A percentile compares a stretch with the other conserved stretches of the same genome.
Evolutionary conservation across 352 stramenopile species (phyloP).

Genomic region (Phytophthora litchii): DNA sequence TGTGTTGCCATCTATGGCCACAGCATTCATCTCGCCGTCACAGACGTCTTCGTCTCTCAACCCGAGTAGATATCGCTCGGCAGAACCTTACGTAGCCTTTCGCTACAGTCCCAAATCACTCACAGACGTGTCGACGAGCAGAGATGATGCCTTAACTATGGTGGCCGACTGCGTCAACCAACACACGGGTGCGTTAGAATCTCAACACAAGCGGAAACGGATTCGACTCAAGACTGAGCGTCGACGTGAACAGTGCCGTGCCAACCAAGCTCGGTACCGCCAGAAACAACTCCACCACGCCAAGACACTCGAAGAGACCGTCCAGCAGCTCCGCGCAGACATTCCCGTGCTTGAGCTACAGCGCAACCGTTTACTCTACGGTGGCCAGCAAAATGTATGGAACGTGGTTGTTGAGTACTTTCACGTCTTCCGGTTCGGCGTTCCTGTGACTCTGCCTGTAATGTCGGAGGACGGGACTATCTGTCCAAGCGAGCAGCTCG

Average conservation of each 20-base stretch:
- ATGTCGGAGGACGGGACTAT: neutral
- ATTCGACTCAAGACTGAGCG: conserved; percentile 33
- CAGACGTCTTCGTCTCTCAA: neutral
- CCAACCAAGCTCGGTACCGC: conserved; percentile 43
- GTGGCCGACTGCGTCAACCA: neutral
- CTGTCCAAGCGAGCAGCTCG: neutral
- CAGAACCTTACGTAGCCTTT: neutral
- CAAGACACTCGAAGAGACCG: conserved; percentile 19
- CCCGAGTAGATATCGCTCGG: neutral
- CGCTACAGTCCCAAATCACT: neutral
- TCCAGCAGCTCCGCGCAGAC: conserved; percentile 21
- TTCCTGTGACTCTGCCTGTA: conserved; percentile 1
- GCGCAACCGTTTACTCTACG: conserved; percentile 25
- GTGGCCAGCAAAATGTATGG: conserved; percentile 28
- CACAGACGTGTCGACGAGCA: neutral
- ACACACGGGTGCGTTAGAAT: neutral
- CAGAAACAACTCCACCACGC: conserved; percentile 27
- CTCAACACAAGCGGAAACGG: conserved; percentile 20
- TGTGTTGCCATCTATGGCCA: neutral
- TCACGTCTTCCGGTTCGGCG: conserved; percentile 24
- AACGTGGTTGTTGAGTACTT: conserved; percentile 35
- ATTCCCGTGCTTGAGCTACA: conserved; percentile 34
- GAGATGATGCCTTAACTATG: neutral
- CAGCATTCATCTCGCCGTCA: neutral
- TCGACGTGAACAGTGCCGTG: conserved; percentile 39